Evolutionary conservation across 331 rosid species (phyloP), one percentile per base, ranked within the genome.

Genomic region (Quercus tomentella): DNA sequence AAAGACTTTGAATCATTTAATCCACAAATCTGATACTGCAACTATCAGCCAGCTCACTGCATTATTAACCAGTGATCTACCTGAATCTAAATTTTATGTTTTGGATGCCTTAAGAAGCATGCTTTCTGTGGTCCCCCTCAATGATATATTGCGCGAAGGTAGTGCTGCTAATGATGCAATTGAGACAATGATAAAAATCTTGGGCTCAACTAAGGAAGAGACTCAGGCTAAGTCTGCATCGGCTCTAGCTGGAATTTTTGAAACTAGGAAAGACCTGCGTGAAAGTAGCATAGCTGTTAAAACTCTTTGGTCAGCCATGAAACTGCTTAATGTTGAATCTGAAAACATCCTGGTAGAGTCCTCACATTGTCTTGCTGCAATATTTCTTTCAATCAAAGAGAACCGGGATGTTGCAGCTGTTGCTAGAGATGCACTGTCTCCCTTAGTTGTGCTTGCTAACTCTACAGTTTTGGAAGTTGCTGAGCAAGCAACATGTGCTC

Each of bases 1-100:
- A 21, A 96, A 93, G 85, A 96, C 99, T 69, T 87, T 96, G 83
- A 90, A 93, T 86, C 99, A 96, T 82, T 88, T 96, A 76, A 96
- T 96, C 81, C 98, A 93, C 81, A 96, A 93, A 84, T 96, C 99
- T 68, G 99, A 96, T 77, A 96, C 96, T 17, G 87, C 99, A 15
- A 90, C 99, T 56, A 96, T 96, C 78, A 91, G 99, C 81, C 99
- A 96, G 86, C 97, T 96, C 67, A 89, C 98, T 81, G 97, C 99
- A 4, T 91, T 93, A 75, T 87, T 96, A 75, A 91, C 96, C 60
- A 93, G 98, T 82, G 98, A 96, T 82, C 91, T 86, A 67, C 99
- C 99, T 28, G 98, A 96, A 80, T 93, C 98, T 70, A 96, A 96
- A 84, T 88, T 88, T 16, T 89, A 89, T 82, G 90, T 93, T 67